Percentiles rank a stretch among this genome's conserved stretches.
Evolutionary conservation across 768 basidiomycete species (phyloP).

Genomic region (Chiua virens): DNA sequence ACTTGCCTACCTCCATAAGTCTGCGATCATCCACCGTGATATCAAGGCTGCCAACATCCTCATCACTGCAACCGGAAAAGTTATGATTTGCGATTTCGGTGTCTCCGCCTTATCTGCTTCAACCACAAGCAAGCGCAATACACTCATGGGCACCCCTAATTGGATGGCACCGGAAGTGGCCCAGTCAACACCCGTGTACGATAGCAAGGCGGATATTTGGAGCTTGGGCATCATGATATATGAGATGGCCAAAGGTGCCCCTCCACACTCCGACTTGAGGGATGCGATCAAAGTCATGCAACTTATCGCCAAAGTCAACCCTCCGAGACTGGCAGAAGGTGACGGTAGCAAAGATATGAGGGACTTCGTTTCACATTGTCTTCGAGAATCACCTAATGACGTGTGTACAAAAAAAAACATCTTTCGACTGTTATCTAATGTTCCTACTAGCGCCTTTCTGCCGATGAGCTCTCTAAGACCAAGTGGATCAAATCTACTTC

Average conservation of each 20-base stretch:
- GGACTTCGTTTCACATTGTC: constrained; percentile 81
- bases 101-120: constrained; percentile 91
- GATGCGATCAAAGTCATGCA: constrained; percentile 86
- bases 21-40: constrained; percentile 94
- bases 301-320: constrained; percentile 81
- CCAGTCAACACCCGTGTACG: constrained; percentile 84
- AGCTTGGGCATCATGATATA: constrained; percentile 94
- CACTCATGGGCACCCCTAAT: constrained; percentile 94
- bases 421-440: constrained; percentile 4
- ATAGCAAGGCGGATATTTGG: constrained; percentile 98
- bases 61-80: constrained; percentile 82
- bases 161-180: constrained; percentile 99
- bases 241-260: constrained; percentile 96
- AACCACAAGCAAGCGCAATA: constrained; percentile 88
- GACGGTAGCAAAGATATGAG: constrained; percentile 84
- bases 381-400: constrained; percentile 78
- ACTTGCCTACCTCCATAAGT: constrained; percentile 87
- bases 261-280: constrained; percentile 84
- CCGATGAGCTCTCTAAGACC: constrained; percentile 83
- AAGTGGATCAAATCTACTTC: constrained; percentile 86
- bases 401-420: constrained; percentile 42
- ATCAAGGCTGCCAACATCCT: constrained; percentile 98
- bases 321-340: constrained; percentile 74
- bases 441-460: constrained; percentile 66
- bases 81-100: constrained; percentile 97